Conservation (phyloP, 2,329 filamentous ascomycete genomes). For the Cadophora malorum region DNA sequence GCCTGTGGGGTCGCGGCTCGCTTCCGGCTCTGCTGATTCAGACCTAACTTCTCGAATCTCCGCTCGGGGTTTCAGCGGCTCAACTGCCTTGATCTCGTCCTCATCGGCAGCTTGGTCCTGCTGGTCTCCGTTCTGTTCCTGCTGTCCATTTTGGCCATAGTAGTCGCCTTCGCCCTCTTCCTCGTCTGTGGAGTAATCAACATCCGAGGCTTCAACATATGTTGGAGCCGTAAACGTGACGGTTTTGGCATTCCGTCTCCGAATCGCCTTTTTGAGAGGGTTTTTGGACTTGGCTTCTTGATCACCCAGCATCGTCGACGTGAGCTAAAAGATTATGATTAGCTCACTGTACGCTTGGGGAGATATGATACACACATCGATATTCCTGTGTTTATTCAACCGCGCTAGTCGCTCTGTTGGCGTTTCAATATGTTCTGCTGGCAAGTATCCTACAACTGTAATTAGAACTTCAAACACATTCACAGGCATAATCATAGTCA, state of each 20-base stretch:
- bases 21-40: constrained; percentile 37
- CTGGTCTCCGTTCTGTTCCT: constrained; percentile 45
- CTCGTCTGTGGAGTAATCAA: constrained; percentile 73
- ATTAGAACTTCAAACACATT: constrained; percentile 10
- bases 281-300: constrained; percentile 76
- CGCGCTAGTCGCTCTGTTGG: constrained; percentile 92
- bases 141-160: constrained; percentile 55
- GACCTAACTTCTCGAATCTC: constrained; percentile 45
- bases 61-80: constrained; percentile 51
- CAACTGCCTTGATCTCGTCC: constrained; percentile 42
- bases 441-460: constrained; percentile 76
- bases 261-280: constrained; percentile 75
- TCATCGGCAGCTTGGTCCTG: constrained; percentile 46
- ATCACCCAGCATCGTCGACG: constrained; percentile 74
- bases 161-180: constrained; percentile 58
- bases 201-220: constrained; percentile 75
- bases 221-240: constrained; percentile 75
- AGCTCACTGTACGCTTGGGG: neutral
- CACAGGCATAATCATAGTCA: constrained; percentile 23
- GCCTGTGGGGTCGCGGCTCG: constrained; percentile 26
- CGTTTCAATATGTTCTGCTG: constrained; percentile 97
- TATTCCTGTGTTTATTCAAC: constrained; percentile 96
- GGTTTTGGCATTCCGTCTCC: constrained; percentile 72
- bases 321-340: constrained; percentile 55
- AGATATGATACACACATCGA: constrained; percentile 72